Conservation (phyloP, 768 basidiomycete species). For the Serendipita vermifera region DNA sequence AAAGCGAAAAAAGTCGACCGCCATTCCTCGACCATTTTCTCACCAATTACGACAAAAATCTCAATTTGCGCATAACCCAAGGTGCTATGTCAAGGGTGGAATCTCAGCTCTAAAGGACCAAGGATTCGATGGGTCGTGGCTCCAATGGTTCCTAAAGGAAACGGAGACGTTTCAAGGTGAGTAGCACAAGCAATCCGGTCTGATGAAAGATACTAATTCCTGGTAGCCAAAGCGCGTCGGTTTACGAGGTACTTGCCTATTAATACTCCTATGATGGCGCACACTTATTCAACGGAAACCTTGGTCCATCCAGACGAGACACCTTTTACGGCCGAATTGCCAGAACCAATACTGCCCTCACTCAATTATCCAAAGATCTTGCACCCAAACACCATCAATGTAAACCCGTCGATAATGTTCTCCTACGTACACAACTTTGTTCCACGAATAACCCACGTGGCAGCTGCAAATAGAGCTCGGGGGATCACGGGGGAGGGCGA, state of each 20-base stretch:
- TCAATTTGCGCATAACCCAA: slow-evolving; percentile 88
- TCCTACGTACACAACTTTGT: slow-evolving; percentile 86
- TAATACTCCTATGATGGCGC: background rate
- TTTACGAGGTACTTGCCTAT: slow-evolving; percentile 63
- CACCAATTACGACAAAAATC: no score
- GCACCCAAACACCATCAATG: slow-evolving; percentile 68
- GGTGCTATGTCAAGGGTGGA: slow-evolving; percentile 68
- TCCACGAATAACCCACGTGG: slow-evolving; percentile 71
- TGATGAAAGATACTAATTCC: background rate
- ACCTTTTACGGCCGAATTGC: slow-evolving; percentile 77
- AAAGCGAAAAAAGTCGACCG: no score
- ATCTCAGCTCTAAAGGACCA: slow-evolving; percentile 64
- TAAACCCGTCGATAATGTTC: slow-evolving; percentile 69
- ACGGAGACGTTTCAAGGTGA: slow-evolving; percentile 89
- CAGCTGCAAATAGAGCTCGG: slow-evolving; percentile 48
- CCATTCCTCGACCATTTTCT: no score
- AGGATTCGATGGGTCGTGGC: slow-evolving; percentile 78
- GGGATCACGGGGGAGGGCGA: slow-evolving; percentile 57
- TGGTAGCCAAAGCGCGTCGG: slow-evolving; percentile 77
- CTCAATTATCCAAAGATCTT: slow-evolving; percentile 65
- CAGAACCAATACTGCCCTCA: slow-evolving; percentile 64
- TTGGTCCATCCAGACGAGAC: slow-evolving; percentile 96
- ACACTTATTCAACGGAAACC: background rate
- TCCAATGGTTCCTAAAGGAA: slow-evolving; percentile 96
- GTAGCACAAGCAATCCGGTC: slow-evolving; percentile 23